A percentile compares a stretch with the other conserved stretches of the same genome.
Conservation (phyloP, 2,329 filamentous ascomycete species). For the Ophiobolus disseminans region DNA sequence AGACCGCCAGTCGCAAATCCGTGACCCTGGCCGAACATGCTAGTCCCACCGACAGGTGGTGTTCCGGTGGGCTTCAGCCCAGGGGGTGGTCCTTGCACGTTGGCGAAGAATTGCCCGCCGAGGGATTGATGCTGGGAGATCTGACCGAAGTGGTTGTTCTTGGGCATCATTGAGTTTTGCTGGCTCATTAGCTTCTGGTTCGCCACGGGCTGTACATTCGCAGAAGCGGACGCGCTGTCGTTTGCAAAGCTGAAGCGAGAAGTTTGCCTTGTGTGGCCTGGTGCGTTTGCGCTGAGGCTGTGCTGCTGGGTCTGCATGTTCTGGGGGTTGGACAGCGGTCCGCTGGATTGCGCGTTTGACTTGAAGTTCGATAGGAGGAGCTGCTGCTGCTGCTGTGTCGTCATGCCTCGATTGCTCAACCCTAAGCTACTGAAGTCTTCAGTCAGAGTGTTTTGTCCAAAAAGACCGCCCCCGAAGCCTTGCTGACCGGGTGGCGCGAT, state of each 20-base stretch:
- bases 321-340: slow-evolving; percentile 56
- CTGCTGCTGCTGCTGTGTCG: slow-evolving; percentile 76
- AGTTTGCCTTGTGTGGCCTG: slow-evolving; percentile 78
- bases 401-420: slow-evolving; percentile 74
- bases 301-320: slow-evolving; percentile 58
- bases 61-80: slow-evolving; percentile 95
- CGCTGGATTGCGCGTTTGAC: slow-evolving; percentile 60
- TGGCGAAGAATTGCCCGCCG: slow-evolving; percentile 77
- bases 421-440: slow-evolving; percentile 50
- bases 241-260: slow-evolving; percentile 89
- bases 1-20: slow-evolving; percentile 74
- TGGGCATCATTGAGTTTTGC: slow-evolving; percentile 84
- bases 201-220: slow-evolving; percentile 76
- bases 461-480: slow-evolving; percentile 51
- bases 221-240: slow-evolving; percentile 66
- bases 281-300: slow-evolving; percentile 63
- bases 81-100: slow-evolving; percentile 90
- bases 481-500: slow-evolving; percentile 82
- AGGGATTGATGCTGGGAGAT: slow-evolving; percentile 61
- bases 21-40: slow-evolving; percentile 90
- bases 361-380: slow-evolving; percentile 70
- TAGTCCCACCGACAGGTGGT: slow-evolving; percentile 78
- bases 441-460: slow-evolving; percentile 43
- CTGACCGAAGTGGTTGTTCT: slow-evolving; percentile 58
- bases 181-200: slow-evolving; percentile 84